phyloP scores from a whole-genome alignment of 2,329 filamentous ascomycete genomes.

The Epichloe baconii region DNA sequence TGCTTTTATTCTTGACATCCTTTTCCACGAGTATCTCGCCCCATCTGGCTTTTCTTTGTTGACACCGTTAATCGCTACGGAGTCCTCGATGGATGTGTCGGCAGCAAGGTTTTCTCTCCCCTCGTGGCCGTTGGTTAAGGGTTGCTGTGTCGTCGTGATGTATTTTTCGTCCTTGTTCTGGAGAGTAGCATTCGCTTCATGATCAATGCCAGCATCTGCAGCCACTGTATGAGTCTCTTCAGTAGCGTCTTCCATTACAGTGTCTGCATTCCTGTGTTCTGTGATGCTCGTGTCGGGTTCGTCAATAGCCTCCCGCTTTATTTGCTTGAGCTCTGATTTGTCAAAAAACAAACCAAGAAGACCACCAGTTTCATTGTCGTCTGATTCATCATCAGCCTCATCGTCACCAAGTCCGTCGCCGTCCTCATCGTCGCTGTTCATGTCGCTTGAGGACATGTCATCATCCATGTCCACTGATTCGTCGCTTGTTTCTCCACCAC shows the following conservation, averaged over 20 bases:
- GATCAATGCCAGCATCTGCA: background rate
- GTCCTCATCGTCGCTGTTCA: constrained; percentile 23
- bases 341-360: constrained; percentile 46
- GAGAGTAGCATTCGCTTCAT: constrained; percentile 7
- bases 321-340: constrained; percentile 41
- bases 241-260: constrained; percentile 4
- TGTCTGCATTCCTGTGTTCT: constrained; percentile 14
- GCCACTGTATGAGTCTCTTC: background rate
- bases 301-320: constrained; percentile 28
- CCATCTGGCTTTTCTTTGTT: background rate
- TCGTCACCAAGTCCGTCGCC: constrained; percentile 24
- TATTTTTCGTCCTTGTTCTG: constrained; percentile 17
- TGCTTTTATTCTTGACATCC: background rate
- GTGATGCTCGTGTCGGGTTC: background rate
- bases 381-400: constrained; percentile 29
- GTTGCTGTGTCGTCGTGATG: background rate
- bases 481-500: constrained; percentile 39
- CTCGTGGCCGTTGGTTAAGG: background rate
- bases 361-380: constrained; percentile 28
- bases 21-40: no score
- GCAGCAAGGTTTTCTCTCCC: background rate
- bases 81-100: background rate
- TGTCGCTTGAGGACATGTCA: constrained; percentile 47
- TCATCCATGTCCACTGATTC: constrained; percentile 59
- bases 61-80: background rate